These are phyloP conservation scores for Arxiozyma slooffiae DNA, from an alignment of 1,139 yeast genomes.

Conservation along the genomic window DNA sequence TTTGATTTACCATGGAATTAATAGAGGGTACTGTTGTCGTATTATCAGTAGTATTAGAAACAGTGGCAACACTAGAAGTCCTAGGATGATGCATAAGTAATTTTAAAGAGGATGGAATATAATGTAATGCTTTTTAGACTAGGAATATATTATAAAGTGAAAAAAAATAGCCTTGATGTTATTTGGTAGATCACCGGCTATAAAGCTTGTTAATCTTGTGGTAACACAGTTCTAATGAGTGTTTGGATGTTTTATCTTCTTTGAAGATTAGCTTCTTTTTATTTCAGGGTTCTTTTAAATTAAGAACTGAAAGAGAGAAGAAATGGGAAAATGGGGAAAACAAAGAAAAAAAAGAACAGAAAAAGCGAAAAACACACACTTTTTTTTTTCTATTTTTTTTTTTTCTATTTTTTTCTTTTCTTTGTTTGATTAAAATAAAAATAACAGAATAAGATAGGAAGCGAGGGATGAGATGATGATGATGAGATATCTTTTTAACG, in stretches of 20 bases:
- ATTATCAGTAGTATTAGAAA: slow-evolving; percentile 6
- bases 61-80: slow-evolving; percentile 12
- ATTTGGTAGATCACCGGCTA: background rate
- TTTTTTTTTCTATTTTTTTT: no score
- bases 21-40: slow-evolving; percentile 6
- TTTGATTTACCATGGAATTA: background rate
- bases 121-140: background rate
- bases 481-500: no score
- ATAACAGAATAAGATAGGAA: background rate
- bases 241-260: background rate
- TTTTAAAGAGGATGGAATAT: background rate
- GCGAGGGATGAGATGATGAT: no score
- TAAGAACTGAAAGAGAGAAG: background rate
- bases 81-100: slow-evolving; percentile 13
- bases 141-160: background rate
- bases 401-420: no score
- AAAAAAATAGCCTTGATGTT: no score
- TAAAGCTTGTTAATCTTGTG: background rate
- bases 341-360: no score
- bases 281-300: background rate
- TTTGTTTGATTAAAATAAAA: no score
- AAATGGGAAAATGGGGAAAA: background rate
- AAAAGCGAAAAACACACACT: background rate
- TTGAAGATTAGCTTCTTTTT: background rate
- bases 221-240: background rate